These are phyloP conservation scores for Candida sphagnicola DNA, from an alignment of 805 yeast genomes.

Conservation along the genomic window DNA sequence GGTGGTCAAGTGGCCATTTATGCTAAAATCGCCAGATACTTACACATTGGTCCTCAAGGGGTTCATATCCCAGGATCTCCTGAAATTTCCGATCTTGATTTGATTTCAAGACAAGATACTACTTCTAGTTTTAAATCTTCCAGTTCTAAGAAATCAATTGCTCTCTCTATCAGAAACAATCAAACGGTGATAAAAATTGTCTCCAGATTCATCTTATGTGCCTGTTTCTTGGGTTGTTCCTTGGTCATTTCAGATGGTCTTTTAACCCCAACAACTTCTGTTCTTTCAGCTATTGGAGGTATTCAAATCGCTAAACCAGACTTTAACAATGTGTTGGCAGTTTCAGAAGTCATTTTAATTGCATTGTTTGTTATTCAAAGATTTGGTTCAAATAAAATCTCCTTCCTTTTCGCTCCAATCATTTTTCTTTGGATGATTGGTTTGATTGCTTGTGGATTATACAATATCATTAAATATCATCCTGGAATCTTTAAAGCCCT, in stretches of 20 bases:
- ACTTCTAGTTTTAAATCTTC: constrained; percentile 20
- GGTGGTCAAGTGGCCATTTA: constrained; percentile 67
- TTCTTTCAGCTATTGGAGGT: constrained; percentile 54
- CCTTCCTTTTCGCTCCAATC: constrained; percentile 51
- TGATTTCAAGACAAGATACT: constrained; percentile 36
- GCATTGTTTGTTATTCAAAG: constrained; percentile 44
- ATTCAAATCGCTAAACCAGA: constrained; percentile 49
- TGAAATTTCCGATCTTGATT: constrained; percentile 23
- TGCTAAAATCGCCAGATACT: constrained; percentile 49
- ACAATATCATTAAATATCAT: constrained; percentile 36
- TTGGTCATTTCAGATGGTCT: constrained; percentile 58
- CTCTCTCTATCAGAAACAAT: constrained; percentile 14
- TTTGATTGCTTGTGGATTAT: constrained; percentile 42
- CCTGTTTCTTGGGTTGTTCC: constrained; percentile 52
- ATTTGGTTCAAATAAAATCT: constrained; percentile 47
- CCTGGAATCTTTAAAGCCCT: constrained; percentile 46
- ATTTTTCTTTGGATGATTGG: constrained; percentile 48
- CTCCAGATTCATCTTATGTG: constrained; percentile 26
- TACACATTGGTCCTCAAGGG: constrained; percentile 45
- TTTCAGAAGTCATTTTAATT: constrained; percentile 46
- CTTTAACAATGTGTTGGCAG: constrained; percentile 41
- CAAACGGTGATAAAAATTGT: constrained; percentile 25
- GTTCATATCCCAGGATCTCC: constrained; percentile 39
- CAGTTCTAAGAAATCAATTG: constrained; percentile 10
- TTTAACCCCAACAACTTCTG: constrained; percentile 62